Percentiles rank a stretch among this genome's conserved stretches.
phyloP scores from a whole-genome alignment of 2,329 filamentous ascomycete genomes.

The Colletotrichum lentis region DNA sequence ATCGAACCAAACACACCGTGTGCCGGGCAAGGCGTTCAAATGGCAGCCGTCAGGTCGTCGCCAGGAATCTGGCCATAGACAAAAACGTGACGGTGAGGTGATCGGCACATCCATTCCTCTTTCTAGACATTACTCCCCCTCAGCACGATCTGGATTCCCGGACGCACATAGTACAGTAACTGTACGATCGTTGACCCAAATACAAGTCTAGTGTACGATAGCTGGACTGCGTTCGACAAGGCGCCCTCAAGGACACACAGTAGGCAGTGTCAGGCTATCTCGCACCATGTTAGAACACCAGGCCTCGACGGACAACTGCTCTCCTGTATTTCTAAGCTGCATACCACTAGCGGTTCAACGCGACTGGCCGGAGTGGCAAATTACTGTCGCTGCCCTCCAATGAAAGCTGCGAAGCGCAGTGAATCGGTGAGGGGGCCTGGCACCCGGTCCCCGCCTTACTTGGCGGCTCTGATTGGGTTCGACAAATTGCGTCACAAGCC shows the following conservation, averaged over 20 bases:
- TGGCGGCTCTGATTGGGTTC: constrained; percentile 19
- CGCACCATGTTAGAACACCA: neutral
- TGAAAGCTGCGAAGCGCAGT: constrained; percentile 6
- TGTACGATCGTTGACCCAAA: neutral
- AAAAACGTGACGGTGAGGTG: constrained; percentile 30
- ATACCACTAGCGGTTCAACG: neutral
- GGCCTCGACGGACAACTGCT: constrained; percentile 7
- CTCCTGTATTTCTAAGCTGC: constrained; percentile 31
- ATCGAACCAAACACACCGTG: constrained; percentile 32
- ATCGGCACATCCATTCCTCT: constrained; percentile 27
- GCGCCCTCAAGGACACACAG: neutral
- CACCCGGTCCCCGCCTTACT: constrained; percentile 15
- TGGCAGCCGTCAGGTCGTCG: constrained; percentile 24
- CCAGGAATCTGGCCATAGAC: constrained; percentile 30
- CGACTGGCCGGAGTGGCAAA: constrained; percentile 25
- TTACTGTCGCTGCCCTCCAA: constrained; percentile 21
- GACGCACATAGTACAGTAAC: constrained; percentile 7
- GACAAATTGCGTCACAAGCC: constrained; percentile 37
- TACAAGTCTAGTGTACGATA: constrained; percentile 4
- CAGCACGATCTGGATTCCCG: constrained; percentile 24
- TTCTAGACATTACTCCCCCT: constrained; percentile 7
- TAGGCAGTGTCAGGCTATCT: constrained; percentile 18
- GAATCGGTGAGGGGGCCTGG: constrained; percentile 23
- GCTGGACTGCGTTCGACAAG: too few species aligned
- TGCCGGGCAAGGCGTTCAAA: constrained; percentile 15